Evolutionary conservation across 2,329 filamentous ascomycete species (phyloP).

Genomic region (Aspergillus bombycis): DNA sequence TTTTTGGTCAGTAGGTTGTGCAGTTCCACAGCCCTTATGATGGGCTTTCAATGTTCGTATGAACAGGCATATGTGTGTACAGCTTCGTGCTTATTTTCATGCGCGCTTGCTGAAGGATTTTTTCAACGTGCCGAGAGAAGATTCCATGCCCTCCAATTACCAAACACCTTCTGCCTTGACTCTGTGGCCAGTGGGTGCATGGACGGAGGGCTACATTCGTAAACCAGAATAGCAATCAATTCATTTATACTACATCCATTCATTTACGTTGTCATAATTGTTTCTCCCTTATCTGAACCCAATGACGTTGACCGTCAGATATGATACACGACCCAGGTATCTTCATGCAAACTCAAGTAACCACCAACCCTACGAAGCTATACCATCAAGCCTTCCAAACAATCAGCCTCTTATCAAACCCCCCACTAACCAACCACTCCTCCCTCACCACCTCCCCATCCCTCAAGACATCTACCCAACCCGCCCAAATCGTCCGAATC

Average conservation of each 20-base stretch:
- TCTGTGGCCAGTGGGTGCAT: slow-evolving; percentile 50
- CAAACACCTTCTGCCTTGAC: slow-evolving; percentile 49
- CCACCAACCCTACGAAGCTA: background rate
- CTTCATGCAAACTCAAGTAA: background rate
- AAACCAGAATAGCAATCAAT: background rate
- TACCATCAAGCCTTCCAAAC: slow-evolving; percentile 52
- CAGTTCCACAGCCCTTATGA: background rate
- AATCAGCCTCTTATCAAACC: slow-evolving; percentile 65
- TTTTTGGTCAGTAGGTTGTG: slow-evolving; percentile 19
- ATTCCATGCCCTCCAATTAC: slow-evolving; percentile 49
- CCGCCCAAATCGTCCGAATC: slow-evolving; percentile 62
- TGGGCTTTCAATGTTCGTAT: slow-evolving; percentile 12
- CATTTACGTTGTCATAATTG: background rate
- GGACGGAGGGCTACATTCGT: slow-evolving; percentile 49
- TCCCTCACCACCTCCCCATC: slow-evolving; percentile 34
- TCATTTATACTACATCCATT: background rate
- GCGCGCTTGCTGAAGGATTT: slow-evolving; percentile 69
- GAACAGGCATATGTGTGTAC: slow-evolving; percentile 71
- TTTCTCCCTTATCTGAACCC: background rate
- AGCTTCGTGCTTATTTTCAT: slow-evolving; percentile 62
- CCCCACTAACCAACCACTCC: slow-evolving; percentile 64
- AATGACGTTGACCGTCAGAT: background rate
- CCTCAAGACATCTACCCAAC: slow-evolving; percentile 39
- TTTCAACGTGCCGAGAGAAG: slow-evolving; percentile 66
- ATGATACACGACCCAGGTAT: background rate